Percentiles rank a stretch among this genome's conserved stretches.
Evolutionary conservation across 1,284 basidiomycete genomes (phyloP).

Genomic region (Cronartium quercuum): DNA sequence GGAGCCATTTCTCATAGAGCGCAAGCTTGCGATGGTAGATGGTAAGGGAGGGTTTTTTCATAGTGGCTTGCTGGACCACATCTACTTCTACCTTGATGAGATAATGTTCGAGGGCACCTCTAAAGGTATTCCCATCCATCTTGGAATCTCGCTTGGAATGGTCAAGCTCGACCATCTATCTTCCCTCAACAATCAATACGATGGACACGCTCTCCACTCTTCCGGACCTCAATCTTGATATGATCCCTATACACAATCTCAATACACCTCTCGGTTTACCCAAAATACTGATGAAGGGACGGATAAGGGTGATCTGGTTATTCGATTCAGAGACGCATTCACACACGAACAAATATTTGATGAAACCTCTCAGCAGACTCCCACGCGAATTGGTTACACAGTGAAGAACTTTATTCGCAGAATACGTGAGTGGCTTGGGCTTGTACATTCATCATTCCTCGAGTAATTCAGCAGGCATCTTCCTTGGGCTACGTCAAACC

Average conservation of each 20-base stretch:
- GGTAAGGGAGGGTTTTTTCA: constrained; percentile 58
- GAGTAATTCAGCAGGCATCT: constrained; percentile 3
- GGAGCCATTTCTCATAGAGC: constrained; percentile 61
- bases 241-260: constrained; percentile 53
- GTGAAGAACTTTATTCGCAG: background rate
- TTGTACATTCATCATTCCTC: background rate
- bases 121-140: constrained; percentile 48
- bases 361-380: constrained; percentile 54
- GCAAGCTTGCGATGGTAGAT: constrained; percentile 58
- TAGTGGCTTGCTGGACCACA: constrained; percentile 65
- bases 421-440: background rate
- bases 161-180: constrained; percentile 56
- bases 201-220: constrained; percentile 42
- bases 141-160: constrained; percentile 62
- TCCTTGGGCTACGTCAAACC: background rate
- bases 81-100: constrained; percentile 68
- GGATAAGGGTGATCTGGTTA: constrained; percentile 61
- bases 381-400: background rate
- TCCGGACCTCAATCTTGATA: constrained; percentile 55
- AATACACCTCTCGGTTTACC: constrained; percentile 44
- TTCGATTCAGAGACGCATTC: constrained; percentile 60
- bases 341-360: constrained; percentile 66
- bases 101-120: constrained; percentile 56
- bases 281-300: constrained; percentile 63
- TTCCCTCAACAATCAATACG: constrained; percentile 58